Evolutionary conservation across 2,329 filamentous ascomycete species (phyloP).

Genomic region (Alternaria triticimaculans): DNA sequence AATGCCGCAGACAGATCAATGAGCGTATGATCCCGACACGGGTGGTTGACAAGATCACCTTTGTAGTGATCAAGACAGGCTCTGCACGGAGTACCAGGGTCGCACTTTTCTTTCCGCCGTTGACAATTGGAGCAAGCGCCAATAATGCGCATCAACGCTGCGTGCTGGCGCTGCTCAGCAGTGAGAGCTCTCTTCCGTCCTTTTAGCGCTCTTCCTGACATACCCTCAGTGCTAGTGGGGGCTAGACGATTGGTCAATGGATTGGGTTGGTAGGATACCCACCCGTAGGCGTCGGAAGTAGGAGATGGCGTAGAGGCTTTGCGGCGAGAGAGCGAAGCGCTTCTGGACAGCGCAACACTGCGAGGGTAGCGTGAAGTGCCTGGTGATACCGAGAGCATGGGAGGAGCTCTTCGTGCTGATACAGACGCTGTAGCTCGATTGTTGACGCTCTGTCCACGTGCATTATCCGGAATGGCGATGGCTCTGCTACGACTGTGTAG

Average conservation of each 20-base stretch:
- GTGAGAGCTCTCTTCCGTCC: conserved; percentile 45
- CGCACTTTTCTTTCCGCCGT: conserved; percentile 47
- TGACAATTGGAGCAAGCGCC: conserved; percentile 47
- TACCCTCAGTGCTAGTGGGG: conserved; percentile 36
- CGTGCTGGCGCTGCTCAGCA: conserved; percentile 41
- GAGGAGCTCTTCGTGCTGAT: conserved; percentile 26
- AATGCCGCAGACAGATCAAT: conserved; percentile 37
- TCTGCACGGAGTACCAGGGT: conserved; percentile 49
- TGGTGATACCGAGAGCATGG: conserved; percentile 37
- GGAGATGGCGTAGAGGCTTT: conserved; percentile 35
- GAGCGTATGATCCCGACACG: conserved; percentile 45
- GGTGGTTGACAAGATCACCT: conserved; percentile 43
- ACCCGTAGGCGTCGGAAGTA: conserved; percentile 39
- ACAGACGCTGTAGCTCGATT: conserved; percentile 9
- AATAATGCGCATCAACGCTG: conserved; percentile 46
- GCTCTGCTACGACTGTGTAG: conserved; percentile 28
- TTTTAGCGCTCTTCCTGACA: conserved; percentile 32
- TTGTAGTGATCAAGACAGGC: conserved; percentile 49
- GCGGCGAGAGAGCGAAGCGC: conserved; percentile 34
- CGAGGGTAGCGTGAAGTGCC: conserved; percentile 27
- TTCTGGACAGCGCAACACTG: conserved; percentile 32
- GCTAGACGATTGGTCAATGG: conserved; percentile 40
- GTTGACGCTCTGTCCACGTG: conserved; percentile 21
- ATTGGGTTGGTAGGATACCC: conserved; percentile 46
- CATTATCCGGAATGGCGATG: conserved; percentile 39